These are phyloP conservation scores for Pholiota adiposa DNA, from an alignment of 1,284 basidiomycete genomes.

Conservation along the genomic window DNA sequence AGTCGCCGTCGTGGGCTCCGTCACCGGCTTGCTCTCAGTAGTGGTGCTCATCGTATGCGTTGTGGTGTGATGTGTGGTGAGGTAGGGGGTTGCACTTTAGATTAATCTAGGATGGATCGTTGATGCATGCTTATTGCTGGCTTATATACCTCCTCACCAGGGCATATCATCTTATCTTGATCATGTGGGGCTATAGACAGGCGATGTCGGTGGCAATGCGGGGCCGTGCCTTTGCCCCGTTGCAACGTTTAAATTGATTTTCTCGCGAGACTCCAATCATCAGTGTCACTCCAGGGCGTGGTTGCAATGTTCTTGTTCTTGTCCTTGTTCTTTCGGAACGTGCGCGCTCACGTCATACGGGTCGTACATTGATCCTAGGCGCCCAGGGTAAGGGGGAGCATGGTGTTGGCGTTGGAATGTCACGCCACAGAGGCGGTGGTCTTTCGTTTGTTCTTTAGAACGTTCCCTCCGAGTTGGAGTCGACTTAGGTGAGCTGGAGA, in stretches of 20 bases:
- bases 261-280: no score
- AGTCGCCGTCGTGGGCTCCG: not conserved
- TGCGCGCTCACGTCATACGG: no score
- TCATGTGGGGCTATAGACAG: not conserved
- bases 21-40: not conserved
- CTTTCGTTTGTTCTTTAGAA: no score
- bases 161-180: not conserved
- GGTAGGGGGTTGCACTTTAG: not conserved
- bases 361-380: no score
- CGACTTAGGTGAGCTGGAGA: no score
- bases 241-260: no score
- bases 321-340: not conserved
- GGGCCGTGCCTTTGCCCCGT: not conserved
- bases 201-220: slow-evolving; percentile 1
- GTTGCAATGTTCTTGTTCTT: not conserved
- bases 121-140: not conserved
- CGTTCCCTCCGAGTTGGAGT: no score
- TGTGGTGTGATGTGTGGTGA: not conserved
- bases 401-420: no score
- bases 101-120: not conserved
- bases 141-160: not conserved
- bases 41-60: not conserved
- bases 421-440: no score
- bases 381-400: no score
- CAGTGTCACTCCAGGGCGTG: no score